Conservation (phyloP, 208 protist genomes). For the Leishmania gerbilli region DNA sequence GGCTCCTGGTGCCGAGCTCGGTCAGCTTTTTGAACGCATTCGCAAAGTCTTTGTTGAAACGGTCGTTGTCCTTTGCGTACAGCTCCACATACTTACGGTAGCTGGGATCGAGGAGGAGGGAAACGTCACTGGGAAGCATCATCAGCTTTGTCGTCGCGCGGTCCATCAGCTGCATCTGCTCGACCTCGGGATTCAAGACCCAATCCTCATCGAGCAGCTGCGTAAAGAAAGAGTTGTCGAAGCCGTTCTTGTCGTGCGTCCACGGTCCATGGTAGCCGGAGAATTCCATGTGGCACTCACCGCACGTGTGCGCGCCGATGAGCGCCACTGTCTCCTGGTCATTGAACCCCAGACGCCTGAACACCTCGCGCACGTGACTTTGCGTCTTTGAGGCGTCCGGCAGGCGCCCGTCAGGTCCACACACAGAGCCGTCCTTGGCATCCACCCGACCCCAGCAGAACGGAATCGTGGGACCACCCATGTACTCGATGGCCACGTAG, state of each 20-base stretch:
- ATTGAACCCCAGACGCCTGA: slow-evolving; percentile 92
- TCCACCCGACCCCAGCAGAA: slow-evolving; percentile 87
- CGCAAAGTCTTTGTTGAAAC: slow-evolving; percentile 90
- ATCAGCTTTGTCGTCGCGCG: slow-evolving; percentile 79
- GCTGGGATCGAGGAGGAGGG: slow-evolving; percentile 77
- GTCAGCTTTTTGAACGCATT: slow-evolving; percentile 79
- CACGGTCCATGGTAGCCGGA: slow-evolving; percentile 91
- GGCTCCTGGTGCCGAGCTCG: slow-evolving; percentile 50
- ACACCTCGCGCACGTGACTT: slow-evolving; percentile 85
- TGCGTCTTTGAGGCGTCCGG: slow-evolving; percentile 83
- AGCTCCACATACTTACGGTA: slow-evolving; percentile 83
- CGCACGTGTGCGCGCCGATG: slow-evolving; percentile 91
- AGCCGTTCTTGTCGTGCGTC: slow-evolving; percentile 88
- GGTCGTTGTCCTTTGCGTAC: slow-evolving; percentile 92
- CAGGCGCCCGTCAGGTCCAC: slow-evolving; percentile 83
- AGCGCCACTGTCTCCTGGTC: slow-evolving; percentile 94
- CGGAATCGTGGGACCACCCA: slow-evolving; percentile 88
- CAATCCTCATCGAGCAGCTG: slow-evolving; percentile 86
- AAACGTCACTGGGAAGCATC: slow-evolving; percentile 94
- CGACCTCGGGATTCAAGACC: slow-evolving; percentile 61
- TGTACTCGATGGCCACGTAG: slow-evolving; percentile 91
- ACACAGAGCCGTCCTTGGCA: slow-evolving; percentile 65
- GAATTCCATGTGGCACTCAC: slow-evolving; percentile 86
- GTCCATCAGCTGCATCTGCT: slow-evolving; percentile 85
- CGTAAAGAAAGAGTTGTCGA: slow-evolving; percentile 94